Base-by-base conservation (phyloP, 768 basidiomycete species). In the Suillus weaverae region DNA sequence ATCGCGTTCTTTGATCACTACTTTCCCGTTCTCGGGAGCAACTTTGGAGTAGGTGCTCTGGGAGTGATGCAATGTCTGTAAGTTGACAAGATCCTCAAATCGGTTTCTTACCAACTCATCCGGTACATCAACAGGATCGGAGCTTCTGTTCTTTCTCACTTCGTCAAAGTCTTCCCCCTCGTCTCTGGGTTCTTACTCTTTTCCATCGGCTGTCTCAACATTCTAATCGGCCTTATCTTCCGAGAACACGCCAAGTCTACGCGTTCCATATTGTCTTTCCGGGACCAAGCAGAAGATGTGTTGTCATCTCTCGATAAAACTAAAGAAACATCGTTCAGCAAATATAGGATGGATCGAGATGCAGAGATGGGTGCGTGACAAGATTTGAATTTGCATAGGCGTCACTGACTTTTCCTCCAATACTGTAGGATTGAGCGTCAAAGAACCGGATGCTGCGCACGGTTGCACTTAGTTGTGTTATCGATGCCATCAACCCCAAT, bases 111-210 rank as follows among this genome's bases (percentile, higher is more conserved):
- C 39, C 61, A 16, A 69, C 8, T 50, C 53, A 18, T 20, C 33
- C 14, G 26, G 18, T 36, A 36, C 32, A 32, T 46, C 38, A 26
- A 20, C 65, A 89, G 88, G 10, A 84, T 89, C 68, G 87, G 88
- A 4, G 88, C 89, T 0, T 84, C 87, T 62, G 83, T 90, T 62
- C 86, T 91, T 66, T 89, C 89, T 2, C 89, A 92, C 79, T 83
- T 89, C 70, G 92, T 94, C 64, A 86, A 91, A 66, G 86, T 85
- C 71, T 95, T 96, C 76, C 86, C 94, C 2, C 89, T 95, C 69
- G 94, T 95, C 66, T 84, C 94, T 2, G 91, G 90, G 35, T 94
- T 92, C 83, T 85, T 95, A 79, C 81, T 94, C 68, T 95, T 95
- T 76, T 84, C 90, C 65, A 71, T 95, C 61, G 93, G 91, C 5